phyloP scores from a whole-genome alignment of 306 rosid species.

The Pueraria montana region DNA sequence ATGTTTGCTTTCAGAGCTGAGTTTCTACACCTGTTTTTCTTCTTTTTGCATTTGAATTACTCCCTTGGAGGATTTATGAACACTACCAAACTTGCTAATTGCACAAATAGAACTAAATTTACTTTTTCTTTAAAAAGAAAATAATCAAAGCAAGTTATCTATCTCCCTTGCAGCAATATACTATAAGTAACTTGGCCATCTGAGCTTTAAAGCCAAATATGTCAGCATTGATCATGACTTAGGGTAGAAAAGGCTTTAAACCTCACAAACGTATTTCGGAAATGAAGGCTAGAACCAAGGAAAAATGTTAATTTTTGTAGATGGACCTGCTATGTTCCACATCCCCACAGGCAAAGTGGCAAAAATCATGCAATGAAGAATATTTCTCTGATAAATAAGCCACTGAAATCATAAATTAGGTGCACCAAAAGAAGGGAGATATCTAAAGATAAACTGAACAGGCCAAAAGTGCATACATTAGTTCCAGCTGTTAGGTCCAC shows the following conservation, averaged over 20 bases:
- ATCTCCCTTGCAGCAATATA: neutral
- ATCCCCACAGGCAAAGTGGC: conserved; percentile 2
- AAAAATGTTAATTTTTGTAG: neutral
- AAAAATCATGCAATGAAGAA: conserved; percentile 34
- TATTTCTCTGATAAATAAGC: conserved; percentile 32
- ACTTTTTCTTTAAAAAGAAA: neutral
- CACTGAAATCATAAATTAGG: conserved; percentile 6
- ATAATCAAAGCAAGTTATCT: neutral
- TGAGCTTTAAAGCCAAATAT: conserved; percentile 15
- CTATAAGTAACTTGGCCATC: neutral
- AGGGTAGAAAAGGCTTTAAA: neutral
- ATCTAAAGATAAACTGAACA: conserved; percentile 41
- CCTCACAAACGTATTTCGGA: neutral
- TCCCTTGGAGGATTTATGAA: neutral
- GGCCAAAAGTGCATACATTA: conserved; percentile 62
- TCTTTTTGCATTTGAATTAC: neutral
- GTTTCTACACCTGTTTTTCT: neutral
- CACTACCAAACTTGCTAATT: neutral
- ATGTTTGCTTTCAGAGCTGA: neutral
- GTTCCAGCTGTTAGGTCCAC: conserved; percentile 51
- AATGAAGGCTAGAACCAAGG: conserved; percentile 8
- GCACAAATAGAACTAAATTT: neutral
- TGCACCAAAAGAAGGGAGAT: conserved; percentile 29
- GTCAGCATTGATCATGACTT: neutral
- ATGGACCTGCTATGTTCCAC: neutral